Evolutionary conservation across 805 yeast genomes (phyloP).

Genomic region (Pichia ethanolica): DNA sequence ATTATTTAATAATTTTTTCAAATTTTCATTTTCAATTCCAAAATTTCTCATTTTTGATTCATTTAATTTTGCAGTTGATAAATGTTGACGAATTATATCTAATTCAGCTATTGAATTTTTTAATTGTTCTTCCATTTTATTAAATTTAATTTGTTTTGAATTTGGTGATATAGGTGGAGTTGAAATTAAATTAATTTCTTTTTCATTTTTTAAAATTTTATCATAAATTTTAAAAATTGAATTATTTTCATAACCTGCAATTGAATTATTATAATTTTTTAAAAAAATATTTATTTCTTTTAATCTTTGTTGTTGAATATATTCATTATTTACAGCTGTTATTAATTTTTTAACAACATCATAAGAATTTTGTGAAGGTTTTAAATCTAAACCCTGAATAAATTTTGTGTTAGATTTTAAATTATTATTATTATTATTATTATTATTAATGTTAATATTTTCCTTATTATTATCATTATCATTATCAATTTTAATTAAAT

Average conservation of each 20-base stretch:
- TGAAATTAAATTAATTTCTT: not conserved
- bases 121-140: constrained; percentile 17
- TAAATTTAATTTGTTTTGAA: not conserved
- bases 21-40: constrained; percentile 10
- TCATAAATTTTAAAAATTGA: constrained; percentile 5
- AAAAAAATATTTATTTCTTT: constrained; percentile 49
- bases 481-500: constrained; percentile 21
- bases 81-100: constrained; percentile 14
- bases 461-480: constrained; percentile 19
- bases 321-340: constrained; percentile 48
- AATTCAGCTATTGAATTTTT: constrained; percentile 17
- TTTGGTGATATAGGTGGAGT: not conserved
- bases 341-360: constrained; percentile 48
- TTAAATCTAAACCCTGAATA: constrained; percentile 44
- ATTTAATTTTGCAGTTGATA: constrained; percentile 14
- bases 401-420: constrained; percentile 26
- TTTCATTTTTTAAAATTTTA: constrained; percentile 3
- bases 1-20: not conserved
- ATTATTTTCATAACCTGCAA: constrained; percentile 5
- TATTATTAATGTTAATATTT: constrained; percentile 6
- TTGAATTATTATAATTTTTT: constrained; percentile 34
- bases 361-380: constrained; percentile 48
- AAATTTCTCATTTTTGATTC: constrained; percentile 12
- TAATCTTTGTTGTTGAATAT: constrained; percentile 50
- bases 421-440: constrained; percentile 18